Evolutionary conservation across 352 stramenopile genomes (phyloP).

Genomic region (Phytophthora aleatoria): DNA sequence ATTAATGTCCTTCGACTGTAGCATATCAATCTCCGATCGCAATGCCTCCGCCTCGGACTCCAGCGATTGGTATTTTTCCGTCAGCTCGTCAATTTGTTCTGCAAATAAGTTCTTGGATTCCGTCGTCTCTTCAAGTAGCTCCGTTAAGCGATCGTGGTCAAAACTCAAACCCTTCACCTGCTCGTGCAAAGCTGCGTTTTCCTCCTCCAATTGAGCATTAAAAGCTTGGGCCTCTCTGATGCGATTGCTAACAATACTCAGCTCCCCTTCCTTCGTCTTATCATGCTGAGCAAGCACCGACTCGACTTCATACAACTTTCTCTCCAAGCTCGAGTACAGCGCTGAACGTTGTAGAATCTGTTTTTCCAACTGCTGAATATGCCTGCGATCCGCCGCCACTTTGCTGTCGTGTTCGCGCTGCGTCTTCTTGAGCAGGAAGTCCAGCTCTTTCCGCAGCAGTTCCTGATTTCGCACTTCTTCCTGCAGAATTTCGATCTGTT

Average conservation of each 20-base stretch:
- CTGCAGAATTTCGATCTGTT: constrained; percentile 51
- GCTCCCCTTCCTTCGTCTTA: constrained; percentile 47
- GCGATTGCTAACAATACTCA: constrained; percentile 39
- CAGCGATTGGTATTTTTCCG: constrained; percentile 39
- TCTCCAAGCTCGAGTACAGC: constrained; percentile 63
- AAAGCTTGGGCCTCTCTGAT: constrained; percentile 32
- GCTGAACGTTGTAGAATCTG: constrained; percentile 73
- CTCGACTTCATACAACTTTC: constrained; percentile 79
- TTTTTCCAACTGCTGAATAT: constrained; percentile 76
- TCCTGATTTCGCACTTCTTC: constrained; percentile 74
- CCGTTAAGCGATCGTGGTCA: constrained; percentile 42
- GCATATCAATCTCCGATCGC: constrained; percentile 60
- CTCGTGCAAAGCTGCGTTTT: constrained; percentile 41
- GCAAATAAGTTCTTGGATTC: constrained; percentile 61
- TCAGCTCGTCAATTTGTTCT: constrained; percentile 53
- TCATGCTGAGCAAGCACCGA: constrained; percentile 58
- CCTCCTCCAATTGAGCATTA: constrained; percentile 41
- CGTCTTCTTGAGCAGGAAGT: constrained; percentile 72
- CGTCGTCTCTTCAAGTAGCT: constrained; percentile 41
- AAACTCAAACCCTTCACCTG: constrained; percentile 34
- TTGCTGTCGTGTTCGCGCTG: constrained; percentile 81
- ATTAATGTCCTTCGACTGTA: constrained; percentile 69
- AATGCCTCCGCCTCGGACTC: constrained; percentile 63
- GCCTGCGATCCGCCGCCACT: constrained; percentile 55
- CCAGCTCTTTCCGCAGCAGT: constrained; percentile 58